phyloP scores from a whole-genome alignment of 1,284 basidiomycete species.

The Ceratobasidium sp. region DNA sequence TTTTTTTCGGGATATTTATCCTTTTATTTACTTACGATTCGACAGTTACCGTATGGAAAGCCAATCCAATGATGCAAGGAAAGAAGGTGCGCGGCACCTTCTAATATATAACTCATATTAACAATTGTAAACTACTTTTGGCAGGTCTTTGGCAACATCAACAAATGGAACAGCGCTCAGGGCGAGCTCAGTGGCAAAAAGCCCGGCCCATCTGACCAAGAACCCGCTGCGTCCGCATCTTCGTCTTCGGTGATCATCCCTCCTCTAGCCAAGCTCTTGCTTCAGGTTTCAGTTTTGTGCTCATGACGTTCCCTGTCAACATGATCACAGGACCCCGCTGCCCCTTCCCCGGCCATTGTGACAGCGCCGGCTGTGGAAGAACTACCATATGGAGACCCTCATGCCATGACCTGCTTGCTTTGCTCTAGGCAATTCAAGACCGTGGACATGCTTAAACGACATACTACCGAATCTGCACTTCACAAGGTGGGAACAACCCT shows the following conservation, averaged over 20 bases:
- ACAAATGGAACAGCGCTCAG: constrained; percentile 94
- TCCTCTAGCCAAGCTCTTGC: constrained; percentile 49
- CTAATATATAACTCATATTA: constrained; percentile 10
- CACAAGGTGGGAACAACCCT: constrained; percentile 74
- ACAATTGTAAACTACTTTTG: not conserved
- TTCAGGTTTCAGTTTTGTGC: constrained; percentile 30
- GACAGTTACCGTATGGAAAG: constrained; percentile 61
- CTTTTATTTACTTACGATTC: not conserved
- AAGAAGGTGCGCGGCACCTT: constrained; percentile 74
- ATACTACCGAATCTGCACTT: constrained; percentile 89
- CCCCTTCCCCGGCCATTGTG: constrained; percentile 5
- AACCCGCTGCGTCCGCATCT: constrained; percentile 51
- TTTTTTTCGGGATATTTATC: not conserved
- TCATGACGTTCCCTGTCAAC: constrained; percentile 29
- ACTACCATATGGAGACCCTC: constrained; percentile 54
- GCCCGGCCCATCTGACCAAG: constrained; percentile 46
- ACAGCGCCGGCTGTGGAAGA: constrained; percentile 44
- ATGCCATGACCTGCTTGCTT: constrained; percentile 80
- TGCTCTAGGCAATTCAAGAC: constrained; percentile 93
- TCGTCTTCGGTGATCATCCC: constrained; percentile 57
- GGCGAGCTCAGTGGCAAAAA: constrained; percentile 72
- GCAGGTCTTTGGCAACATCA: constrained; percentile 87
- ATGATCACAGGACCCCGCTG: constrained; percentile 41
- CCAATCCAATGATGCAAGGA: constrained; percentile 84
- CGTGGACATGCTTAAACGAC: constrained; percentile 82